A percentile compares a stretch with the other conserved stretches of the same genome.
phyloP scores from a whole-genome alignment of 176 grass and related monocot genomes.

The Eremochloa ophiuroides region DNA sequence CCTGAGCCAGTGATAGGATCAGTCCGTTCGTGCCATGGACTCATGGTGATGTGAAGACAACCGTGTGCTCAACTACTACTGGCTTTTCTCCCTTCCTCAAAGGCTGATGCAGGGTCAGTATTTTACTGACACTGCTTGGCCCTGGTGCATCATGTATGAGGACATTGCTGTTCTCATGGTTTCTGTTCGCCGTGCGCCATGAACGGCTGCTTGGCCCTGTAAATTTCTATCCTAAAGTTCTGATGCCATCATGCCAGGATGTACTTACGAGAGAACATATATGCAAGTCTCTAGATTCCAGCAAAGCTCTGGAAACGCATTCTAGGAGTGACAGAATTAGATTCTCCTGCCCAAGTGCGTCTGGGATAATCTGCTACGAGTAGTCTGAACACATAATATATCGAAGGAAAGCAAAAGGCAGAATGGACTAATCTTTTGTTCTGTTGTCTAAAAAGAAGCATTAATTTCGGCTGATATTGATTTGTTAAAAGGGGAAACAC shows the following conservation, averaged over 20 bases:
- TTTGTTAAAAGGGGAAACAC: too few species aligned
- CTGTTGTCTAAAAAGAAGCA: too few species aligned
- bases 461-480: too few species aligned
- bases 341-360: not conserved
- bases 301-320: not conserved
- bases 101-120: conserved; percentile 9
- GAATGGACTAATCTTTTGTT: too few species aligned
- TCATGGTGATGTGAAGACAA: not conserved
- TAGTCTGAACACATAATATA: not conserved
- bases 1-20: conserved; percentile 41
- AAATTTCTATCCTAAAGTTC: not conserved
- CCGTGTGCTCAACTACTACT: not conserved
- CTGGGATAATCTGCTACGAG: not conserved
- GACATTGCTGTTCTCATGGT: not conserved
- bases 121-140: conserved; percentile 29
- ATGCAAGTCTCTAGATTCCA: not conserved
- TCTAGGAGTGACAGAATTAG: not conserved
- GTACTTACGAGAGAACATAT: not conserved
- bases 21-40: not conserved
- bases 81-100: not conserved
- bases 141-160: not conserved
- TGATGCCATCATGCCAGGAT: not conserved
- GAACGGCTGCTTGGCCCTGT: not conserved
- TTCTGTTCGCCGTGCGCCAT: not conserved
- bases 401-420: not conserved